Evolutionary conservation across 2,329 filamentous ascomycete genomes (phyloP).

Genomic region (Gnomoniopsis smithogilvyi): DNA sequence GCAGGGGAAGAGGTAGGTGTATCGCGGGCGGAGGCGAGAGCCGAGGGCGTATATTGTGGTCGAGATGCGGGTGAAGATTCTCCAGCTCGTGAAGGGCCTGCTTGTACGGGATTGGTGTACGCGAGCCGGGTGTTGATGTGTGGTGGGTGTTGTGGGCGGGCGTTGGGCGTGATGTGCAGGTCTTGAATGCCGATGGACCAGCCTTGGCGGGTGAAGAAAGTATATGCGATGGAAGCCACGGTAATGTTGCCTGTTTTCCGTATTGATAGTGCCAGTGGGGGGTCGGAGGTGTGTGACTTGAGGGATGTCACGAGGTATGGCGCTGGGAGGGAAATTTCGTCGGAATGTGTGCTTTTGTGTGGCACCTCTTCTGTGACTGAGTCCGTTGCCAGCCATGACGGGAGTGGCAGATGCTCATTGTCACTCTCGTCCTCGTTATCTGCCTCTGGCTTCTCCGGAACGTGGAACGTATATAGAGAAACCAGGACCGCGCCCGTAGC

Average conservation of each 20-base stretch:
- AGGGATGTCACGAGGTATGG: slow-evolving; percentile 72
- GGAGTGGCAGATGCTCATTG: neutral
- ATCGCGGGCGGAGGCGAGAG: neutral
- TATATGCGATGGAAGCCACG: slow-evolving; percentile 84
- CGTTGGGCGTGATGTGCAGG: slow-evolving; percentile 53
- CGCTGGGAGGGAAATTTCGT: slow-evolving; percentile 22
- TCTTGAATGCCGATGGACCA: slow-evolving; percentile 95
- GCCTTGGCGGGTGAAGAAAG: slow-evolving; percentile 71
- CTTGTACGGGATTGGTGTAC: slow-evolving; percentile 33
- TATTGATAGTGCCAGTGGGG: slow-evolving; percentile 79
- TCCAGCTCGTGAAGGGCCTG: neutral
- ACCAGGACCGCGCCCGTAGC: slow-evolving; percentile 73
- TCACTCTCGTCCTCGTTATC: neutral
- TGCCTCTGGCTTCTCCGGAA: slow-evolving; percentile 19
- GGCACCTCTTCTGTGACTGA: neutral
- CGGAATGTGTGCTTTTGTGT: neutral
- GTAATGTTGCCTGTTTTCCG: slow-evolving; percentile 62
- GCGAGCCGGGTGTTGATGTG: slow-evolving; percentile 38
- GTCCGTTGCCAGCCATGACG: neutral
- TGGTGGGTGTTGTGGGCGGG: slow-evolving; percentile 18
- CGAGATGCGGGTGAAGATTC: slow-evolving; percentile 20
- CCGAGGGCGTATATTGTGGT: neutral
- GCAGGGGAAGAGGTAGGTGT: neutral
- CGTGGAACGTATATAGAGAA: slow-evolving; percentile 69
- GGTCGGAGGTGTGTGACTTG: slow-evolving; percentile 73